Evolutionary conservation across 2,329 filamentous ascomycete genomes (phyloP).

Genomic region (Beauveria medogensis): DNA sequence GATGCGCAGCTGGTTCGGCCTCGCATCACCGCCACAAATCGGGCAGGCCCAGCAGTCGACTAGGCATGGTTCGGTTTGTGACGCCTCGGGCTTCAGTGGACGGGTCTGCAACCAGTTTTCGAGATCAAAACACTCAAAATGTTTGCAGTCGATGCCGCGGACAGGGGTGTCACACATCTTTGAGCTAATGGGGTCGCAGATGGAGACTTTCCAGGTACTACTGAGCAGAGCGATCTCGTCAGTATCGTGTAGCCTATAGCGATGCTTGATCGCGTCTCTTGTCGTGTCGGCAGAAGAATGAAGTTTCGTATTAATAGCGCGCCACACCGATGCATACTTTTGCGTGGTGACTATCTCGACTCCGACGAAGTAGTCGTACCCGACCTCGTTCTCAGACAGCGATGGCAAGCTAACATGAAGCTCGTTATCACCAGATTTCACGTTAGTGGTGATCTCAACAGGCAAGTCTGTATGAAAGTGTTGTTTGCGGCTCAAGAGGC

Average conservation of each 20-base stretch:
- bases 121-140: slow-evolving; percentile 26
- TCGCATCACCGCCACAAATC: slow-evolving; percentile 68
- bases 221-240: not conserved
- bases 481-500: slow-evolving; percentile 2
- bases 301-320: not conserved
- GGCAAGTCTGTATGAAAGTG: slow-evolving; percentile 9
- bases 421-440: not conserved
- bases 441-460: not conserved
- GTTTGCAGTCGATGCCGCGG: slow-evolving; percentile 4
- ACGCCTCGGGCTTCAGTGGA: not conserved
- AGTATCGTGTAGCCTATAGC: not conserved
- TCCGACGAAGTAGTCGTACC: not conserved
- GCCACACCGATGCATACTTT: not conserved
- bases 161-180: not conserved
- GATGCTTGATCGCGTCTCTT: not conserved
- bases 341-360: slow-evolving; percentile 2
- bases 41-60: slow-evolving; percentile 81
- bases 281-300: not conserved
- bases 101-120: slow-evolving; percentile 28
- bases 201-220: slow-evolving; percentile 2
- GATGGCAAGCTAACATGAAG: slow-evolving; percentile 2
- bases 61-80: slow-evolving; percentile 38
- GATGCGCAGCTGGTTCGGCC: slow-evolving; percentile 61
- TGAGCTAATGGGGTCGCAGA: slow-evolving; percentile 5
- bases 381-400: not conserved